Conservation (phyloP, 768 basidiomycete species). For the Kwoniella botswanensis region DNA sequence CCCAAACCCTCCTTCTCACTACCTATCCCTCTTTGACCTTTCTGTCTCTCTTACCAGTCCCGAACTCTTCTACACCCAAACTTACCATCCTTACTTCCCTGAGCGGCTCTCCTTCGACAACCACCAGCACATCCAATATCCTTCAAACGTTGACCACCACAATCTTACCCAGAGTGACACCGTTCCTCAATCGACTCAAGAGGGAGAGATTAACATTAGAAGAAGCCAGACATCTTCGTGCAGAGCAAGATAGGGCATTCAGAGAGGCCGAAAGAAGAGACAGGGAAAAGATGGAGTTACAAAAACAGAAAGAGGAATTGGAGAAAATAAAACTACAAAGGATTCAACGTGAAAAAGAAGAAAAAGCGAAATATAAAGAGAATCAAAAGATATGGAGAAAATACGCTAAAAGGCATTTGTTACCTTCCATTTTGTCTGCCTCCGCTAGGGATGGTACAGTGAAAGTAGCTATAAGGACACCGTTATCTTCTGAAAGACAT, state of each 20-base stretch:
- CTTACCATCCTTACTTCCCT: conserved; percentile 86
- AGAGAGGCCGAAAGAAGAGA: conserved; percentile 70
- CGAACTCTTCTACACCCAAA: conserved; percentile 53
- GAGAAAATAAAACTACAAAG: conserved; percentile 36
- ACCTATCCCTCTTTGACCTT: conserved; percentile 94
- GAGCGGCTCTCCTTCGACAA: conserved; percentile 68
- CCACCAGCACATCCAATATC: conserved; percentile 71
- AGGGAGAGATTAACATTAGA: conserved; percentile 58
- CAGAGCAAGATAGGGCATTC: conserved; percentile 76
- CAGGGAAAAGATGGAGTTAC: conserved; percentile 67
- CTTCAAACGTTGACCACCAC: conserved; percentile 70
- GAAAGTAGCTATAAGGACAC: conserved; percentile 55
- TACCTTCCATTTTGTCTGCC: conserved; percentile 45
- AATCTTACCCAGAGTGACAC: conserved; percentile 78
- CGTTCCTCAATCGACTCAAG: conserved; percentile 72
- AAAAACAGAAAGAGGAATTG: conserved; percentile 63
- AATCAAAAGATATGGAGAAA: conserved; percentile 63
- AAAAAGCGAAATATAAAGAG: conserved; percentile 49
- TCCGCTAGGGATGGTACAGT: conserved; percentile 6
- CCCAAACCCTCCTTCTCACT: conserved; percentile 70
- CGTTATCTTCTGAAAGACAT: conserved; percentile 42
- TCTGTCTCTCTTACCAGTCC: conserved; percentile 72
- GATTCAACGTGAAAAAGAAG: conserved; percentile 43
- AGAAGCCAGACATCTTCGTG: conserved; percentile 69
- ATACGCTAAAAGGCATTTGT: conserved; percentile 66